Evolutionary conservation across 345 rosid species (phyloP).

Genomic region (Nephelium lappaceum): DNA sequence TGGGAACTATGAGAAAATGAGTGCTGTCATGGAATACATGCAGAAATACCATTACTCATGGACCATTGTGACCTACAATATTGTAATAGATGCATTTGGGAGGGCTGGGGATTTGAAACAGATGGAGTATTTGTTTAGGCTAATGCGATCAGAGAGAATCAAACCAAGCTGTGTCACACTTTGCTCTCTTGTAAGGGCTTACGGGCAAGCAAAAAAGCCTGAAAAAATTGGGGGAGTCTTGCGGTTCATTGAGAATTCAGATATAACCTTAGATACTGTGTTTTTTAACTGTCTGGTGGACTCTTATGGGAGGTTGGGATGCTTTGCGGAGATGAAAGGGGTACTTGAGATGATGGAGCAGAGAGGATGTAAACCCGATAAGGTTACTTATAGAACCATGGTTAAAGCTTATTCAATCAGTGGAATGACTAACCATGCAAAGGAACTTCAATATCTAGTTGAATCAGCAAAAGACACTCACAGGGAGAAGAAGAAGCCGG

Average conservation of each 20-base stretch:
- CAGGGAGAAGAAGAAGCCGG: constrained; percentile 46
- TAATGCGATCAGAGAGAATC: constrained; percentile 84
- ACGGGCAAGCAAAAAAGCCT: constrained; percentile 67
- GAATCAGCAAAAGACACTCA: constrained; percentile 41
- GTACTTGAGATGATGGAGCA: constrained; percentile 74
- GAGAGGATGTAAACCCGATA: constrained; percentile 75
- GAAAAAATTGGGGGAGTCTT: constrained; percentile 72
- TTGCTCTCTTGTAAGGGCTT: constrained; percentile 86
- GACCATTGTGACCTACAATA: constrained; percentile 93
- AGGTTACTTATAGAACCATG: constrained; percentile 84
- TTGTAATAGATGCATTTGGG: constrained; percentile 87
- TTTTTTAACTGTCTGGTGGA: constrained; percentile 92
- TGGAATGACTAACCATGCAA: constrained; percentile 71
- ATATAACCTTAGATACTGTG: constrained; percentile 66
- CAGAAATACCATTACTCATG: constrained; percentile 89
- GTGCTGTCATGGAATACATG: constrained; percentile 94
- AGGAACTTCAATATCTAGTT: constrained; percentile 51
- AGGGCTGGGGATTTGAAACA: constrained; percentile 83
- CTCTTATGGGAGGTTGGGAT: constrained; percentile 83
- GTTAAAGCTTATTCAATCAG: constrained; percentile 62
- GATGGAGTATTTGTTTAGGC: constrained; percentile 85
- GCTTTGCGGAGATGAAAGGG: constrained; percentile 87
- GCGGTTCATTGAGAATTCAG: constrained; percentile 80
- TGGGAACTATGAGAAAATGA: constrained; percentile 77
- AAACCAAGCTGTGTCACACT: constrained; percentile 84